Conservation (phyloP, 2,329 filamentous ascomycete species). For the Alternaria sp. region DNA sequence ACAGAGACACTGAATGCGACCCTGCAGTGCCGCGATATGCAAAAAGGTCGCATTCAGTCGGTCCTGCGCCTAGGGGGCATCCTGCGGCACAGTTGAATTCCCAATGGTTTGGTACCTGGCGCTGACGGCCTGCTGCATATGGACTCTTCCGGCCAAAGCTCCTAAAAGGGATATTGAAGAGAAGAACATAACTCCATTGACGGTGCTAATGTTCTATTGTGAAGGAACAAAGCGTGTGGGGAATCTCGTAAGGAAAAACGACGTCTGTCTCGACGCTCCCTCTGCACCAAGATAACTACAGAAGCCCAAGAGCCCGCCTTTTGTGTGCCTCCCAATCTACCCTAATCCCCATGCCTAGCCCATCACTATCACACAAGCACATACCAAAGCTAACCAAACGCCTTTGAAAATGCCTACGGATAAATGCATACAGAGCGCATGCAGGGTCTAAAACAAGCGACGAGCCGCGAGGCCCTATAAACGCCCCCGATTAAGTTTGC, state of each 20-base stretch:
- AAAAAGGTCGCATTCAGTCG: slow-evolving; percentile 1
- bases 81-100: slow-evolving; percentile 19
- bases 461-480: slow-evolving; percentile 11
- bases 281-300: neutral
- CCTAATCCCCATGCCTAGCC: slow-evolving; percentile 8
- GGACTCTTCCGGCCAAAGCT: slow-evolving; percentile 1
- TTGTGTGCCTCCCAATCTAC: slow-evolving; percentile 5
- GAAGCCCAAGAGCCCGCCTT: neutral
- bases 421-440: slow-evolving; percentile 17
- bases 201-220: slow-evolving; percentile 1
- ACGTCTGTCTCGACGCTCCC: slow-evolving; percentile 1
- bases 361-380: slow-evolving; percentile 18
- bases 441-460: slow-evolving; percentile 4
- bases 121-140: slow-evolving; percentile 14
- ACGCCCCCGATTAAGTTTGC: slow-evolving; percentile 2
- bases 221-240: slow-evolving; percentile 20
- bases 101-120: slow-evolving; percentile 18
- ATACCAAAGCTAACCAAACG: slow-evolving; percentile 12
- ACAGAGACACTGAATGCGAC: neutral
- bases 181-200: slow-evolving; percentile 10
- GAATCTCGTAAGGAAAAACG: slow-evolving; percentile 25
- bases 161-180: neutral
- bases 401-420: slow-evolving; percentile 20
- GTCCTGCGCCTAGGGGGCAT: slow-evolving; percentile 10
- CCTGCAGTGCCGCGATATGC: neutral